Base-by-base conservation (phyloP, 1,284 basidiomycete genomes). In the Lentinus polychrous region DNA sequence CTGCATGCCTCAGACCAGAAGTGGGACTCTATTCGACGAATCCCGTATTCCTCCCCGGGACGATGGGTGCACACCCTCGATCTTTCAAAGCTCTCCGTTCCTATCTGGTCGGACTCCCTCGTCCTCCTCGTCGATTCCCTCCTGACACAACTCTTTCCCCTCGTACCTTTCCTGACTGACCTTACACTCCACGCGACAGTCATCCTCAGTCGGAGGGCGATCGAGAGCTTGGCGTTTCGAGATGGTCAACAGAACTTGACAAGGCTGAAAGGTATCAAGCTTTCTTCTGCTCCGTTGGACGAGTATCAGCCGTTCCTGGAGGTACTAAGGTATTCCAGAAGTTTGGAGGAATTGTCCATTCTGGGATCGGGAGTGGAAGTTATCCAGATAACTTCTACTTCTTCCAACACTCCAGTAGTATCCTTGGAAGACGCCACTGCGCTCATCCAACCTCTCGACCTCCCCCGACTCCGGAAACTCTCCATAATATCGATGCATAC, bases 11-110 rank as follows among this genome's bases (percentile, higher is more conserved):
- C 83, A 15, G 91, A 94, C 55, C 73, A 80, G 57, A 78, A 76
- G 59, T 93, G 91, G 91, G 88, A 91, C 57, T 87, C 88, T 48
- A 81, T 93, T 51, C 78, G 87, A 46, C 75, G 89, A 38, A 90
- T 90, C 58, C 86, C 86, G 0, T 86, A 85, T 60, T 91, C 88
- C 1, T 75, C 83, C 0, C 91, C 91, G 1, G 91, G 90, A 22
- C 77, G 91, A 59, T 92, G 88, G 85, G 78, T 93, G 2, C 83
- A 82, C 46, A 64, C 64, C 4, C 70, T 94, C 20, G 83, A 92
- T 61, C 66, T 94, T 14, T 81, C 84, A 5, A 66, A 68, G 23
- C 57, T 91, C 37, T 55, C 62, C 15, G 70, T 70, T 52, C 59
- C 59, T 37, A 67, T 73, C 20, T 67, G 69, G 46, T 63, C 68